Evolutionary conservation across 192 early-diverging fungal genomes (phyloP).

Genomic region (Cladochytrium replicatum): DNA sequence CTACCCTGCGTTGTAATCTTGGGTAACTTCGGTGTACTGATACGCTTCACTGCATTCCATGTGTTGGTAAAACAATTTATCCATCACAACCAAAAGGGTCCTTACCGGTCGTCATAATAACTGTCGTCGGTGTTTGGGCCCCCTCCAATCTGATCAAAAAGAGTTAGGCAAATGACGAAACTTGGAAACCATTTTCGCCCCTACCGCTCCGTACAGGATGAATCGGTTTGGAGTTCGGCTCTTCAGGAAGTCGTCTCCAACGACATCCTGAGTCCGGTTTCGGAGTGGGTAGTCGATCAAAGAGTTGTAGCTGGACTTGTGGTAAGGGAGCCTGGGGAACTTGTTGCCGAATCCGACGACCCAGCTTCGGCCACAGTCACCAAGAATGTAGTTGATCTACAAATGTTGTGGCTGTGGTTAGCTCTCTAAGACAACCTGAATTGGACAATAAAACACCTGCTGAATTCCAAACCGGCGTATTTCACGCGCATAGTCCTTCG

Average conservation of each 20-base stretch:
- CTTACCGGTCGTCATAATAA: conserved; percentile 17
- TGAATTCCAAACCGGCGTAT: conserved; percentile 40
- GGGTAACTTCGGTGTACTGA: conserved; percentile 22
- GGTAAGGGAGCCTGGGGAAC: conserved; percentile 36
- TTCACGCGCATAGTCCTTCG: too few species aligned
- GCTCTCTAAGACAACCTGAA: too few species aligned
- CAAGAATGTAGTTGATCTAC: conserved; percentile 45
- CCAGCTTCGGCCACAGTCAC: conserved; percentile 41
- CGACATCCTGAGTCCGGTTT: conserved; percentile 27
- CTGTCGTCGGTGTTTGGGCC: conserved; percentile 10
- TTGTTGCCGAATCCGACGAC: conserved; percentile 44
- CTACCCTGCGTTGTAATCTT: conserved; percentile 27
- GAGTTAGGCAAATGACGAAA: too few species aligned
- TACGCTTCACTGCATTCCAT: too few species aligned
- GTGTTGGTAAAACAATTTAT: too few species aligned
- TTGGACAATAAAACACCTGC: too few species aligned
- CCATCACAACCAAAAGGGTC: too few species aligned
- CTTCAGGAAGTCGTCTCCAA: conserved; percentile 35
- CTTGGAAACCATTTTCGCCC: too few species aligned
- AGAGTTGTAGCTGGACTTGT: conserved; percentile 41
- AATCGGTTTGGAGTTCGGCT: conserved; percentile 28
- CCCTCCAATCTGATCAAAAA: too few species aligned
- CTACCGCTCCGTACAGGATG: conserved; percentile 33
- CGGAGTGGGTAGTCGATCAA: conserved; percentile 46
- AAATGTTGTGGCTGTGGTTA: too few species aligned